Base-by-base conservation (phyloP, 2,329 filamentous ascomycete species). In the Byssothecium circinans region DNA sequence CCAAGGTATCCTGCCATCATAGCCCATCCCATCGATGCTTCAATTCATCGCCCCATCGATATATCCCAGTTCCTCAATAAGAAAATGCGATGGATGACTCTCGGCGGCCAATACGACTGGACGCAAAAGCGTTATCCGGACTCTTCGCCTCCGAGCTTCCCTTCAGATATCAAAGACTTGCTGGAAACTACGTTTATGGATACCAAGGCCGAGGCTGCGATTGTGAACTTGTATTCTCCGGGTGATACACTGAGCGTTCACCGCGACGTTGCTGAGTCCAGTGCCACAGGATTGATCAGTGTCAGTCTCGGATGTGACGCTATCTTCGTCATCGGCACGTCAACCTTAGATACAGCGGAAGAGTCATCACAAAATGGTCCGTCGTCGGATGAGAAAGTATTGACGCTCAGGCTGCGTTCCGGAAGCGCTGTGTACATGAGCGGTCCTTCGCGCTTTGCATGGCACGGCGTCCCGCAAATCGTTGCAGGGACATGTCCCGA, bases 31-130 rank as follows among this genome's bases (percentile, higher is more conserved):
- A 87, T 88, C 45, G 84, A 95, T 60, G 77, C 87, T 0, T 55
- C 69, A 0, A 72, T 91, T n/a, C 91, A 96, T 72, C 88, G 86
- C 51, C 79, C 89, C 2, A 75, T 96, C 8, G 80, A 82, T 2
- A 76, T 88, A 43, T 76, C 81, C 40, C 85, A 86, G 62, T 82
- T 92, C 23, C 77, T 97, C 35, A 82, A 85, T 47, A 87, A 86
- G 53, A 91, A 89, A 52, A 80, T 97, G 19, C 89, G 92, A 58
- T 99, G 94, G 94, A 82, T 95, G 34, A 97, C 92, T 0, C 81
- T 99, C 2, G 94, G 94, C 41, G 92, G 91, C 0, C 94, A 97
- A 69, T 97, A 97, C 70, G 89, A 97, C 74, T 97, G 92, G 94
- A 95, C 91, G 0, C 82, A 83, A 47, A 91, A 95, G 57, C 75